A percentile compares a stretch with the other conserved stretches of the same genome.
Evolutionary conservation across 805 yeast species (phyloP).

Genomic region (Candida tibetensis): DNA sequence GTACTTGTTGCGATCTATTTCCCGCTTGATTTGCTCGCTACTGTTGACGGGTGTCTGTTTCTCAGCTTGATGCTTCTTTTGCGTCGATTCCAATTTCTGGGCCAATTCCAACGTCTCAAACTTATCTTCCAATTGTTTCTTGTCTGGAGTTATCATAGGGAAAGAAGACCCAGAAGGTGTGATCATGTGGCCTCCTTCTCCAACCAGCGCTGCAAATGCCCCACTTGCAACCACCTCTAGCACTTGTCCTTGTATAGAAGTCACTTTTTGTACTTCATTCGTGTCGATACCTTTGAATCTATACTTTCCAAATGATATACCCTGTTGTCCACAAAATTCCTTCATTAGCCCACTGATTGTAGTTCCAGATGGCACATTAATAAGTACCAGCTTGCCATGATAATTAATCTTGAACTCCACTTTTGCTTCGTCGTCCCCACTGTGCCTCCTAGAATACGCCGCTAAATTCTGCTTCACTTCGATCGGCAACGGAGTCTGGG

Average conservation of each 20-base stretch:
- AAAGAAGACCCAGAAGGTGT: conserved; percentile 28
- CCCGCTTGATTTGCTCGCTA: too few relatives aligned
- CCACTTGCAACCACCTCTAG: neutral
- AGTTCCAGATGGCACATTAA: conserved; percentile 2
- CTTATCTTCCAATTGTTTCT: conserved; percentile 18
- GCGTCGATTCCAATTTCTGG: neutral
- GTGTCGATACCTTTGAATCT: too few relatives aligned
- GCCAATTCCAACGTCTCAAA: conserved; percentile 9
- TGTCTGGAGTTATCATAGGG: conserved; percentile 23
- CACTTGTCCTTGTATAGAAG: neutral
- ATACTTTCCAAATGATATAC: too few relatives aligned
- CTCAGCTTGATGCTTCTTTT: neutral
- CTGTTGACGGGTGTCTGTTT: neutral
- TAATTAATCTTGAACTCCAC: neutral
- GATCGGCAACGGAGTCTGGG: conserved; percentile 52
- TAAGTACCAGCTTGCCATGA: neutral
- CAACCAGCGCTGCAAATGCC: neutral
- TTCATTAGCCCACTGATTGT: too few relatives aligned
- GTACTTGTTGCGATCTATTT: conserved; percentile 23
- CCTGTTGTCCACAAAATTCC: too few relatives aligned
- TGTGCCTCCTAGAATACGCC: conserved; percentile 1
- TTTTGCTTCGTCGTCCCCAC: neutral
- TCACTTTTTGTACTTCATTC: neutral
- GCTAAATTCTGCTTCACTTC: conserved; percentile 24
- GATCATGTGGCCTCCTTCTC: conserved; percentile 11